A percentile compares a stretch with the other conserved stretches of the same genome.
Evolutionary conservation across 306 rosid species (phyloP).

Genomic region (Hylodesmum podocarpum): DNA sequence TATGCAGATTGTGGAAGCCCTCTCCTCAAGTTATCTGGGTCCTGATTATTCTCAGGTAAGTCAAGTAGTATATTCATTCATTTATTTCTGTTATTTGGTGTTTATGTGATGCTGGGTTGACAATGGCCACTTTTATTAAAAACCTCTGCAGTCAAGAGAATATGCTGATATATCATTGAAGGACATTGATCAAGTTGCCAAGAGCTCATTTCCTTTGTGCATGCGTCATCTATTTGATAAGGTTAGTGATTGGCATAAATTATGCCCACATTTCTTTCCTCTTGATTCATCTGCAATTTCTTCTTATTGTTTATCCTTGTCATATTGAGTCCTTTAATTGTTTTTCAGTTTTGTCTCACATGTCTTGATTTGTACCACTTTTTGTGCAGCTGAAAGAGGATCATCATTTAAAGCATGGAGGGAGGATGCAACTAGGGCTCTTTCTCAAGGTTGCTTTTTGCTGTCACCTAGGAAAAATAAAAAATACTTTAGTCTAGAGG

Average conservation of each 20-base stretch:
- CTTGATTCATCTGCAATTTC: neutral
- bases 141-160: constrained; percentile 67
- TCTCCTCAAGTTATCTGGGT: constrained; percentile 83
- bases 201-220: constrained; percentile 91
- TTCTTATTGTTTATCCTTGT: neutral
- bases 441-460: constrained; percentile 78
- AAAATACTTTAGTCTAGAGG: neutral
- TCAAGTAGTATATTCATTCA: constrained; percentile 21
- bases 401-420: constrained; percentile 98
- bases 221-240: constrained; percentile 94
- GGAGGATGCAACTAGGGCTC: constrained; percentile 97
- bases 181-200: constrained; percentile 80
- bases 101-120: constrained; percentile 22
- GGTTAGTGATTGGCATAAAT: constrained; percentile 48
- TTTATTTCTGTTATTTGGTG: constrained; percentile 10
- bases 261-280: constrained; percentile 1
- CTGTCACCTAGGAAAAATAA: constrained; percentile 9
- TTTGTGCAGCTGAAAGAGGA: constrained; percentile 82
- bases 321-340: neutral
- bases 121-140: constrained; percentile 25
- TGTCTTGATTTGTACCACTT: constrained; percentile 26
- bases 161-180: constrained; percentile 65
- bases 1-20: constrained; percentile 85
- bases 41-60: constrained; percentile 89
- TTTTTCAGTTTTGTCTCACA: constrained; percentile 5